A percentile compares a stretch with the other conserved stretches of the same genome.
Conservation (phyloP, 2,329 filamentous ascomycete species). For the Oidium heveae region DNA sequence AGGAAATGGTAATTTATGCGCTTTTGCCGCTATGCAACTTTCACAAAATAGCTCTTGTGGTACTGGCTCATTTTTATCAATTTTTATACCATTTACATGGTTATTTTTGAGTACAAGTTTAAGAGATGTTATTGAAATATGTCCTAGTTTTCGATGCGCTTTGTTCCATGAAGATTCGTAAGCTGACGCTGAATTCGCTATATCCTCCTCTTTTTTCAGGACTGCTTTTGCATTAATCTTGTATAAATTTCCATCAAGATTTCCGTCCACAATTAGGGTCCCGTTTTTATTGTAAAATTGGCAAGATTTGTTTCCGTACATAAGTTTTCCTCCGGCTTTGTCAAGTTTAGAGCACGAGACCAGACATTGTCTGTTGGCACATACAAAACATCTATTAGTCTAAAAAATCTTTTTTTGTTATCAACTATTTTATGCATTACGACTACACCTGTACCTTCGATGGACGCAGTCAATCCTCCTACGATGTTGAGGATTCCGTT, state of each 20-base stretch:
- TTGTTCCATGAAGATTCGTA: not conserved
- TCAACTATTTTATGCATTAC: no score
- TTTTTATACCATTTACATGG: not conserved
- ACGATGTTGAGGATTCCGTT: no score
- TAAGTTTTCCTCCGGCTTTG: not conserved
- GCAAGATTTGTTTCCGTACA: not conserved
- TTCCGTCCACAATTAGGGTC: not conserved
- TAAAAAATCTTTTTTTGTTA: no score
- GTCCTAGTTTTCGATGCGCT: not conserved
- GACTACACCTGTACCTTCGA: not conserved
- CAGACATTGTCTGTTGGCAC: not conserved
- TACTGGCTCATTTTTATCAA: not conserved
- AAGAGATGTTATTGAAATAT: not conserved
- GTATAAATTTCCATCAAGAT: not conserved
- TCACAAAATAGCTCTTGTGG: not conserved
- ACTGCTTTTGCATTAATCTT: not conserved
- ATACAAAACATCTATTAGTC: not conserved
- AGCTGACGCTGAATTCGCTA: not conserved
- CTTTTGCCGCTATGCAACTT: not conserved
- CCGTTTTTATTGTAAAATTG: not conserved
- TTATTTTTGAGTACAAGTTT: not conserved
- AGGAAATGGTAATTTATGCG: not conserved
- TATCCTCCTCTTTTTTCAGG: not conserved
- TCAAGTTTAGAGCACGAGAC: not conserved
- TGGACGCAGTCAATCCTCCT: not conserved